Conservation (phyloP, 228 moss, liverwort and hornwort species). For the Sphagnum magellanicum region DNA sequence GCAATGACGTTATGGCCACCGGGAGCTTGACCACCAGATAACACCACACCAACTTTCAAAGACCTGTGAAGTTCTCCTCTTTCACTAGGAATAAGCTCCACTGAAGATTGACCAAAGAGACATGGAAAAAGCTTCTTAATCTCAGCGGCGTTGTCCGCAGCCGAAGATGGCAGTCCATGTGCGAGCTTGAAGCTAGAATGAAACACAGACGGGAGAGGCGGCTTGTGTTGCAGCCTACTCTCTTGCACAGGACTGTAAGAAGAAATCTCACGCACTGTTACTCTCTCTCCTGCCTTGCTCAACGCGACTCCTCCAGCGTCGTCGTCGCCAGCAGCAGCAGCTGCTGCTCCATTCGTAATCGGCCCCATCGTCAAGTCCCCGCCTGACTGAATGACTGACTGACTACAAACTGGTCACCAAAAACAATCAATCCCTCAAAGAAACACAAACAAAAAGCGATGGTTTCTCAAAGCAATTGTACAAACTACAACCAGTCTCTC, state of each 20-base stretch:
- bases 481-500: no score
- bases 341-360: no score
- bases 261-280: conserved; percentile 21
- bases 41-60: conserved; percentile 41
- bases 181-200: conserved; percentile 12
- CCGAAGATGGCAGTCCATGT: conserved; percentile 22
- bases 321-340: no score
- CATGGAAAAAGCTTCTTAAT: conserved; percentile 40
- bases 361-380: no score
- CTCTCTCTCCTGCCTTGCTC: not conserved
- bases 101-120: conserved; percentile 39
- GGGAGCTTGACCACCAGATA: conserved; percentile 55
- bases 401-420: no score
- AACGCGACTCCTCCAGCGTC: no score
- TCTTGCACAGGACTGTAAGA: conserved; percentile 43
- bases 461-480: no score
- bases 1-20: conserved; percentile 60
- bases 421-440: no score
- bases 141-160: conserved; percentile 49
- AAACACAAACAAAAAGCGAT: no score
- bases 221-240: conserved; percentile 24
- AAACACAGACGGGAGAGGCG: conserved; percentile 36
- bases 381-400: no score
- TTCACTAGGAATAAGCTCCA: conserved; percentile 22
- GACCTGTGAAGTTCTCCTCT: conserved; percentile 4